These are phyloP conservation scores for Apocynum venetum DNA, from an alignment of 257 asterid genomes.

Conservation along the genomic window DNA sequence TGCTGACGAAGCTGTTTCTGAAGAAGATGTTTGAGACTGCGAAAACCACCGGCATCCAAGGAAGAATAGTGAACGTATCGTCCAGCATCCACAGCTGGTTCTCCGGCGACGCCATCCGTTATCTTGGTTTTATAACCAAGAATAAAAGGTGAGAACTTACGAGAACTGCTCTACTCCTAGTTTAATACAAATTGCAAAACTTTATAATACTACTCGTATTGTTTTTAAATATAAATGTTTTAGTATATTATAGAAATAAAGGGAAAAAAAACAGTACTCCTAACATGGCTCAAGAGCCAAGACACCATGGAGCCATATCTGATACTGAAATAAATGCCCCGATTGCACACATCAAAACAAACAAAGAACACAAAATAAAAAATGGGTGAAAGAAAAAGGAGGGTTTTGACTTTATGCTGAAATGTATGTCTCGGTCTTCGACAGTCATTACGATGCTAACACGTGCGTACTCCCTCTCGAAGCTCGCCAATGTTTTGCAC, in stretches of 20 bases:
- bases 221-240: no score
- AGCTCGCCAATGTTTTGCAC: constrained; percentile 96
- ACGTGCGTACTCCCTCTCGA: constrained; percentile 98
- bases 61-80: constrained; percentile 87
- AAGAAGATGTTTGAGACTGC: constrained; percentile 71
- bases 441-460: constrained; percentile 90
- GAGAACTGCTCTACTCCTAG: neutral
- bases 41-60: constrained; percentile 51
- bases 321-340: constrained; percentile 32
- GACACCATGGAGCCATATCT: neutral
- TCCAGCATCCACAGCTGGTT: constrained; percentile 90
- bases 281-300: neutral
- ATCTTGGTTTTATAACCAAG: constrained; percentile 59
- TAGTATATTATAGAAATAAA: no score
- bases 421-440: constrained; percentile 28
- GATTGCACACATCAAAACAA: neutral
- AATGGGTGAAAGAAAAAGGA: neutral
- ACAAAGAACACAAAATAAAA: neutral
- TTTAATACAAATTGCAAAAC: neutral
- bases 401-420: constrained; percentile 35
- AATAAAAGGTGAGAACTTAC: constrained; percentile 51
- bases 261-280: no score
- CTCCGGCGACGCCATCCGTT: constrained; percentile 66
- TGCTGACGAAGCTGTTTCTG: constrained; percentile 71
- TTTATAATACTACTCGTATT: no score